Evolutionary conservation across 345 rosid genomes (phyloP), one percentile per base, ranked within the genome.

Genomic region (Diplotaxis tenuifolia): DNA sequence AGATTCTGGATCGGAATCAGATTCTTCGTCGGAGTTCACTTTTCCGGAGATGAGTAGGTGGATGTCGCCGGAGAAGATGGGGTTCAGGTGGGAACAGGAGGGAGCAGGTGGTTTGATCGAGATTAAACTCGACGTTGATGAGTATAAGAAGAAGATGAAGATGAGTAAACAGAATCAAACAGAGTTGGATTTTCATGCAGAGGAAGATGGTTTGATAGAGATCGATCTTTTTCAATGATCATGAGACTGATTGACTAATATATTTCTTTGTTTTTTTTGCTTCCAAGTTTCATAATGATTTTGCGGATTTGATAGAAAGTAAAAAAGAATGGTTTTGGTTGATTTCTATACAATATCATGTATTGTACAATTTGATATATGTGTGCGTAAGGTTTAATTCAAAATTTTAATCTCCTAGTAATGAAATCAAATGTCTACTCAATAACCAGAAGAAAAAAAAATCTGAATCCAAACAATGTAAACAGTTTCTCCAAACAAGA

Each of bases 191-290:
- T 79, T 79, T 75, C 79, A 80, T 29, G 82, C 75, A 10, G 97
- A 89, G 56, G 98, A 94, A 66, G 97, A 87, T 4, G 90, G 81
- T 68, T 53, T 85, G 77, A 87, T 87, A 21, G 93, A 91, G 82
- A 93, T 93, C 61, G 86, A 88, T 67, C 74, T 89, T 36, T 89
- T 87, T 54, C 75, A 75, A 50, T 67, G 27, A 47, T 16, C 53
- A 1, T 50, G 18, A 16, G 8, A 25, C 4, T 25, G 2, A 25
- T 25, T 25, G 28, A n/a, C 14, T 5, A 14, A 8, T 2, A 28
- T 67, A 4, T 50, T 2, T 49, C 12, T 54, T 7, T 65, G 1
- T 36, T 18, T 49, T 5, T 49, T 20, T 42, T 14, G 16, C 49
- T 42, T 14, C 16, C 7, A 42, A 4, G 15, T 65, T 66, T 5